phyloP scores from a whole-genome alignment of 2,329 filamentous ascomycete species.

The Chaetomium olivaceum region DNA sequence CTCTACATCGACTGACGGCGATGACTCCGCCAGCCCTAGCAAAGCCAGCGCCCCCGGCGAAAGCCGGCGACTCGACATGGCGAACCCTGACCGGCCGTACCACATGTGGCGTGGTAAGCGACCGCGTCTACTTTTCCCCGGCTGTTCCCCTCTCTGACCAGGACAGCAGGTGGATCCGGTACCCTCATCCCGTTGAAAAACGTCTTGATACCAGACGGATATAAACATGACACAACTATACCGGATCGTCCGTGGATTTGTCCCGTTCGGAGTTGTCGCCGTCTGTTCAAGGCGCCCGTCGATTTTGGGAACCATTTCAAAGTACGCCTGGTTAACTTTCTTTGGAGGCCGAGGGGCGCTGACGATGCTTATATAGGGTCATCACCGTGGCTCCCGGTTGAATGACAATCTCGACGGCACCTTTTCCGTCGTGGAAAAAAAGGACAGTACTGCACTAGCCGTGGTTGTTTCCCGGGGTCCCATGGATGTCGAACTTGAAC shows the following conservation, averaged over 20 bases:
- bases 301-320: slow-evolving; percentile 24
- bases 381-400: slow-evolving; percentile 20
- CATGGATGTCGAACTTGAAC: slow-evolving; percentile 9
- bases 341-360: background rate
- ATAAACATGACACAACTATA: slow-evolving; percentile 18
- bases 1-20: background rate
- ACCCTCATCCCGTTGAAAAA: slow-evolving; percentile 4
- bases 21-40: background rate
- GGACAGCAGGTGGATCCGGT: background rate
- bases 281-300: slow-evolving; percentile 1
- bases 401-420: slow-evolving; percentile 32
- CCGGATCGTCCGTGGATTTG: slow-evolving; percentile 29
- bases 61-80: slow-evolving; percentile 11
- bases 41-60: background rate
- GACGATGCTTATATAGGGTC: background rate
- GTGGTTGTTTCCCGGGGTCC: slow-evolving; percentile 17
- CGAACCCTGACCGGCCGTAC: slow-evolving; percentile 26
- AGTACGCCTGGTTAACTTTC: background rate
- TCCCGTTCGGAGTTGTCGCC: slow-evolving; percentile 28
- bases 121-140: too few species aligned
- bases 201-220: slow-evolving; percentile 26
- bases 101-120: slow-evolving; percentile 24
- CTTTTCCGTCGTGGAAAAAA: slow-evolving; percentile 13
- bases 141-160: background rate
- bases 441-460: background rate